phyloP scores from a whole-genome alignment of 2,329 filamentous ascomycete species.

The Talaromyces sp. region DNA sequence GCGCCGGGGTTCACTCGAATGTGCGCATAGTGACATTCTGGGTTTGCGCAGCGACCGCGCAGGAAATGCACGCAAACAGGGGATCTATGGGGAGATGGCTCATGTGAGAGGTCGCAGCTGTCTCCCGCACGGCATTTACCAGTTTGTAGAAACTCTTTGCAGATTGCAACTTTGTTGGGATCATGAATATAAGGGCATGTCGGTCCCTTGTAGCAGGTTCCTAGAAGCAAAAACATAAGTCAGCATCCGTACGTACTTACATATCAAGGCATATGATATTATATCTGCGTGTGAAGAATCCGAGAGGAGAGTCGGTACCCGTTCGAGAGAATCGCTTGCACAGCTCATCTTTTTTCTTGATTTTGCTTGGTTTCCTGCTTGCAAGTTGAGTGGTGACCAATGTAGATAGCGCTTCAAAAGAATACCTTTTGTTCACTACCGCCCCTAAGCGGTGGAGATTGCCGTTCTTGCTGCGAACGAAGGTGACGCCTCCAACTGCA shows the following conservation, averaged over 20 bases:
- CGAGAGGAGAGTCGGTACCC: constrained; percentile 41
- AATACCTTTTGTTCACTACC: constrained; percentile 71
- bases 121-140: constrained; percentile 71
- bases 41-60: constrained; percentile 82
- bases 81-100: constrained; percentile 73
- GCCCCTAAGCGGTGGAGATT: constrained; percentile 76
- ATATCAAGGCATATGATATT: constrained; percentile 2
- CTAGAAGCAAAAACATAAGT: constrained; percentile 48
- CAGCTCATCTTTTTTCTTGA: constrained; percentile 66
- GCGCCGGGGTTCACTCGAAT: constrained; percentile 70
- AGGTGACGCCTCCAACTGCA: constrained; percentile 70
- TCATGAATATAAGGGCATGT: constrained; percentile 80
- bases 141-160: constrained; percentile 79
- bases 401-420: constrained; percentile 18
- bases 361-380: constrained; percentile 37
- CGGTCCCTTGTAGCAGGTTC: constrained; percentile 77
- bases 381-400: constrained; percentile 16
- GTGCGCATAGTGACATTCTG: constrained; percentile 82
- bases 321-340: constrained; percentile 62
- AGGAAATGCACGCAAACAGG: constrained; percentile 87
- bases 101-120: constrained; percentile 86
- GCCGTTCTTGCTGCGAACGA: constrained; percentile 79
- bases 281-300: constrained; percentile 16
- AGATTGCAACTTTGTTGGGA: constrained; percentile 78
- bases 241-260: constrained; percentile 13